These are phyloP conservation scores for Fusarium abutilonis DNA, from an alignment of 2,329 filamentous ascomycete genomes.

Conservation along the genomic window DNA sequence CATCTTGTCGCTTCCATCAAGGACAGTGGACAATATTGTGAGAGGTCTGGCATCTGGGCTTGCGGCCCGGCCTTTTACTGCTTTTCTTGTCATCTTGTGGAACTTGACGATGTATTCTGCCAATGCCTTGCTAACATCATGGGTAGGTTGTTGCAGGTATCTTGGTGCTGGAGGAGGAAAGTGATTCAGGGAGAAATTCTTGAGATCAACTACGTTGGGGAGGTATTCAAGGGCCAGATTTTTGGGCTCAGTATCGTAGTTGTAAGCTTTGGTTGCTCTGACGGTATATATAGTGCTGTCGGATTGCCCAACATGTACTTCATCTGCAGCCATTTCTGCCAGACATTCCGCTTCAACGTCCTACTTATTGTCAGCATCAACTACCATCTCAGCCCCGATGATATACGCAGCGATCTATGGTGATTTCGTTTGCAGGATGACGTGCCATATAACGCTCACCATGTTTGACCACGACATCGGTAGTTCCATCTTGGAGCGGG, in stretches of 20 bases:
- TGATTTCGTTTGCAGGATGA: not conserved
- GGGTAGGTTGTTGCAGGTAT: not conserved
- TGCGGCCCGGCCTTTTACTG: not conserved
- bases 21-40: not conserved
- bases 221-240: constrained; percentile 2
- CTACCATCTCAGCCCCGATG: too few relatives aligned
- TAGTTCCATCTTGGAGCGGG: not conserved
- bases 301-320: accelerated
- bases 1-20: constrained; percentile 1
- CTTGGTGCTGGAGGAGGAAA: not conserved
- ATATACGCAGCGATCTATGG: constrained; percentile 5
- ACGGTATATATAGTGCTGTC: not conserved
- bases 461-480: constrained; percentile 6
- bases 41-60: too few relatives aligned
- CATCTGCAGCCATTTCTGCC: not conserved
- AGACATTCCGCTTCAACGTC: constrained; percentile 1
- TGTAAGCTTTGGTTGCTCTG: not conserved
- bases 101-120: constrained; percentile 2
- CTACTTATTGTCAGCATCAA: not conserved
- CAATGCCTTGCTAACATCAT: not conserved
- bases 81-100: not conserved
- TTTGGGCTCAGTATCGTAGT: not conserved
- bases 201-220: not conserved
- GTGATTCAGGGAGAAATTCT: not conserved
- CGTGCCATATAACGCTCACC: constrained; percentile 10